Conservation (phyloP, 805 yeast genomes). For the Grigorovia jiainica region DNA sequence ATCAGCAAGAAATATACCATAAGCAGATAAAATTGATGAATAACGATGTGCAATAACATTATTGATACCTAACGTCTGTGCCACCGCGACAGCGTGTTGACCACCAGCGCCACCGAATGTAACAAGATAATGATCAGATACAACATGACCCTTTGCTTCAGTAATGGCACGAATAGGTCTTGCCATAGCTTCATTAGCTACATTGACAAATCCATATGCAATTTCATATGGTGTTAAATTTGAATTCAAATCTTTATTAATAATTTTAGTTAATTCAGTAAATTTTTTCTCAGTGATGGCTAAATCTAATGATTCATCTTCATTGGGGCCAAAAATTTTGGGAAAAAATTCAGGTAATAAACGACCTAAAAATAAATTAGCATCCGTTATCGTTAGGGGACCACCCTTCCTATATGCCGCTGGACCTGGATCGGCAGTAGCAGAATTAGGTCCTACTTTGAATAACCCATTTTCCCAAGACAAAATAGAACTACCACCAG, state of each 20-base stretch:
- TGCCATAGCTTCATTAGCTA: conserved; percentile 87
- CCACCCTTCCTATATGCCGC: conserved; percentile 82
- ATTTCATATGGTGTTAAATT: conserved; percentile 52
- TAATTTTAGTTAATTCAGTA: conserved; percentile 40
- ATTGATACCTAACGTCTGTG: conserved; percentile 56
- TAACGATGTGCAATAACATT: conserved; percentile 68
- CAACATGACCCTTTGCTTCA: conserved; percentile 70
- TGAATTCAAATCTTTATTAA: conserved; percentile 38
- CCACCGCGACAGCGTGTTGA: conserved; percentile 76
- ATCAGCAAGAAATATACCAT: conserved; percentile 82
- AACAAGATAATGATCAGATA: conserved; percentile 59
- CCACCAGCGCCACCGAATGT: conserved; percentile 95
- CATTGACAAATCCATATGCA: conserved; percentile 72
- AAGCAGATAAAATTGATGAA: conserved; percentile 78
- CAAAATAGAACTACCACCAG: conserved; percentile 72
- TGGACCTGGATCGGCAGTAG: conserved; percentile 85
- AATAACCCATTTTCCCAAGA: conserved; percentile 63
- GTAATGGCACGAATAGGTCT: conserved; percentile 78
- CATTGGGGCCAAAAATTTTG: conserved; percentile 73
- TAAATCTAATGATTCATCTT: conserved; percentile 57
- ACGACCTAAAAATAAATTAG: conserved; percentile 65
- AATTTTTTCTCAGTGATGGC: conserved; percentile 45
- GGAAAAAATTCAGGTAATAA: conserved; percentile 70
- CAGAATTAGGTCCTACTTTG: conserved; percentile 80
- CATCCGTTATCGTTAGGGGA: conserved; percentile 78